Conservation (phyloP, 352 stramenopile genomes). For the Phytophthora aleatoria region DNA sequence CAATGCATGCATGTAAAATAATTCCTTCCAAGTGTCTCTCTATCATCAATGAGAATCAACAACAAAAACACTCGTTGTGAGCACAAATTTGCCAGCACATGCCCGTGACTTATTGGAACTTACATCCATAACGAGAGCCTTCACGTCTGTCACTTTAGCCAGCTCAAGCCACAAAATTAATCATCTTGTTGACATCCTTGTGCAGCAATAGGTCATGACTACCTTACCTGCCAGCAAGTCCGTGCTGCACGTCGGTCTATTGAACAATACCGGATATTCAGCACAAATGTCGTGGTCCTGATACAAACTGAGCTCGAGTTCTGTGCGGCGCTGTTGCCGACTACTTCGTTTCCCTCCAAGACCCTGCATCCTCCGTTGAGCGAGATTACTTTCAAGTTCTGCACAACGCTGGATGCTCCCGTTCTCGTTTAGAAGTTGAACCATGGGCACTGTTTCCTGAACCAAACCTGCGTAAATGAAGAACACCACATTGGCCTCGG, state of each 20-base stretch:
- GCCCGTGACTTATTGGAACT: constrained; percentile 2
- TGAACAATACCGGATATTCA: constrained; percentile 70
- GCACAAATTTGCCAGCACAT: not conserved
- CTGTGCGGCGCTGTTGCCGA: constrained; percentile 52
- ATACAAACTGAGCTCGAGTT: constrained; percentile 78
- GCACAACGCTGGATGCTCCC: constrained; percentile 50
- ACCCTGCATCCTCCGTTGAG: constrained; percentile 36
- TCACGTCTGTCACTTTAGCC: constrained; percentile 69
- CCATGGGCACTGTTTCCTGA: constrained; percentile 74
- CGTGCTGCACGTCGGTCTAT: constrained; percentile 58
- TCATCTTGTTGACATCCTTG: not conserved
- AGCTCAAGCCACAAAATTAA: not conserved
- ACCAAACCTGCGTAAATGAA: constrained; percentile 84
- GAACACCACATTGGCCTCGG: constrained; percentile 74
- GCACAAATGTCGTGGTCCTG: constrained; percentile 84
- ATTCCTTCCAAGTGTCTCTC: constrained; percentile 79
- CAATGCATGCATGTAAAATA: constrained; percentile 78
- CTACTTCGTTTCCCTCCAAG: constrained; percentile 33
- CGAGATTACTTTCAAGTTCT: constrained; percentile 37
- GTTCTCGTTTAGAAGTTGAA: constrained; percentile 70
- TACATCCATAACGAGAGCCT: constrained; percentile 83
- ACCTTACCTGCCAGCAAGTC: constrained; percentile 61
- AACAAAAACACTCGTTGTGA: not conserved
- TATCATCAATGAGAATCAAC: constrained; percentile 15
- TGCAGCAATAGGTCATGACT: not conserved